Base-by-base conservation (phyloP, 2,329 filamentous ascomycete genomes). In the Neonectria punicea region DNA sequence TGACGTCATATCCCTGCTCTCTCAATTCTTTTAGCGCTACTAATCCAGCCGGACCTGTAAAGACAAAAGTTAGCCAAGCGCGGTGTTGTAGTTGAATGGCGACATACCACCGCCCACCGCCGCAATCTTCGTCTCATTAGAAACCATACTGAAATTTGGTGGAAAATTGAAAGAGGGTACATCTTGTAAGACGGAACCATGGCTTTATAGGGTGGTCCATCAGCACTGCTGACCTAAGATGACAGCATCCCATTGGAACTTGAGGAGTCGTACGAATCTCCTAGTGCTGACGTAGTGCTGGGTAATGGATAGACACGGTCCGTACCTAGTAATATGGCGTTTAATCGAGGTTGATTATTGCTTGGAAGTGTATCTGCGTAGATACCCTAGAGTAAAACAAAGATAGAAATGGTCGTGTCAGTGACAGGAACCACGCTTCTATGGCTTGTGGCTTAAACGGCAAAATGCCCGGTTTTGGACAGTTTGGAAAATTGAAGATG, bases 21-120 rank as follows among this genome's bases (percentile, higher is more conserved):
- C 51, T 41, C 20, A 54, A 39, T 54, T 54, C 51, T 39, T 54
- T 54, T 3, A 54, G 51, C 4, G 51, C 51, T 14, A 36, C 18
- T n/a, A 54, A 46, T 46, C 43, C 43, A 22, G 8, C 43, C 11
- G 43, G 43, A 14, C 43, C 43, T 46, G 14, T 3, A 14, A 44
- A 46, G 10, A 22, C 20, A 14, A 25, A 7, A 18, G 25, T 46
- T 11, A 46, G 43, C 20, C 18, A 4, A 25, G 25, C 25, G 25
- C 25, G 10, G 43, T 22, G 20, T 25, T 7, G 11, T 10, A 14
- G 43, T 25, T 25, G 18, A 25, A 25, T 25, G 18, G 25, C 18
- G 43, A 46, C 43, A 14, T 22, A 46, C 43, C 43, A 22, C 43
- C 43, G 43, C 43, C 43, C 9, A 46, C 43, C 43, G 25, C 43